Conservation (phyloP, 2,329 filamentous ascomycete species). For the Apiospora marii region DNA sequence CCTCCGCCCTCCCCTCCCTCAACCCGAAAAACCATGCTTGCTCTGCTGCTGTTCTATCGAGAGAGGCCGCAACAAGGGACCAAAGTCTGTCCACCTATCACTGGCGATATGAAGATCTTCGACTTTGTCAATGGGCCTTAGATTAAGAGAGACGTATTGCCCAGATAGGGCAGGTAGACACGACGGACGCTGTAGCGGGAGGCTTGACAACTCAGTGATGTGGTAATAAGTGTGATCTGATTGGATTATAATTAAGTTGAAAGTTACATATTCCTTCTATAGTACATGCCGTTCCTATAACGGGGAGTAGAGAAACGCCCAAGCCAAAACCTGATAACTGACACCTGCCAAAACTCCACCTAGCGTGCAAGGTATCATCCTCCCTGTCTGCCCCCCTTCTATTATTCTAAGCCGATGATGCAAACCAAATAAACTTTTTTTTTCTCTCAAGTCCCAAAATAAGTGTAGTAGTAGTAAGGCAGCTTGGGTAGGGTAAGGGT, state of each 20-base stretch:
- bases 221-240: background rate
- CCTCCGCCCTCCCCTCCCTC: slow-evolving; percentile 2
- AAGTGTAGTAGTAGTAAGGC: background rate
- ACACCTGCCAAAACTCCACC: slow-evolving; percentile 15
- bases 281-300: slow-evolving; percentile 15
- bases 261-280: slow-evolving; percentile 7
- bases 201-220: slow-evolving; percentile 2
- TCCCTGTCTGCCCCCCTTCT: background rate
- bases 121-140: background rate
- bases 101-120: background rate
- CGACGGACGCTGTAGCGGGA: slow-evolving; percentile 2
- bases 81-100: background rate
- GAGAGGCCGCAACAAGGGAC: background rate
- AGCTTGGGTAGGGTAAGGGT: slow-evolving; percentile 17
- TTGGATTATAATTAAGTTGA: slow-evolving; percentile 14
- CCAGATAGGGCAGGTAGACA: slow-evolving; percentile 1
- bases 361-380: background rate
- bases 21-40: background rate
- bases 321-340: background rate
- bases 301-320: background rate
- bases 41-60: background rate
- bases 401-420: slow-evolving; percentile 13
- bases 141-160: background rate
- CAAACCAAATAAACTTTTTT: slow-evolving; percentile 20
- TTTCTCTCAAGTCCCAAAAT: slow-evolving; percentile 9